These are phyloP conservation scores for Tulasnella sp. DNA, from an alignment of 768 basidiomycete genomes.

Conservation along the genomic window DNA sequence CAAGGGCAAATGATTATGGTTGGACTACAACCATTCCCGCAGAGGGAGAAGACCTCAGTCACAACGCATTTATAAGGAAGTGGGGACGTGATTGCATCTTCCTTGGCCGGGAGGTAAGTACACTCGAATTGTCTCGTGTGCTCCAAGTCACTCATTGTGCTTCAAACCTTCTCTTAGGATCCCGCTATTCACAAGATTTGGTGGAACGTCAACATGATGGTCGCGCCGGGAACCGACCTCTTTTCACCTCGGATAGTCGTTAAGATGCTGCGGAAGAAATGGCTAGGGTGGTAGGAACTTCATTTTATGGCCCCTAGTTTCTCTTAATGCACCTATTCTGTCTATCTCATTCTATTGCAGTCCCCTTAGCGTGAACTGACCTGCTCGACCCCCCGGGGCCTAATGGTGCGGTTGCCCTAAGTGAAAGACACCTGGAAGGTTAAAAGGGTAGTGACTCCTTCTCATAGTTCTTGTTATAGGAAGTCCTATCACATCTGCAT, in stretches of 20 bases:
- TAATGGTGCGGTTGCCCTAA: too few species aligned
- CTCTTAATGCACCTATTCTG: too few species aligned
- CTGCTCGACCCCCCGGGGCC: too few species aligned
- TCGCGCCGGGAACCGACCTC: slow-evolving; percentile 21
- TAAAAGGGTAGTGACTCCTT: too few species aligned
- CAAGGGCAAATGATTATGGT: slow-evolving; percentile 13
- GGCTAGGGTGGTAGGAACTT: slow-evolving; percentile 4
- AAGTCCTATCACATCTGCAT: too few species aligned
- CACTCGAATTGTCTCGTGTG: background rate
- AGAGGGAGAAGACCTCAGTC: background rate
- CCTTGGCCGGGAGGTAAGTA: slow-evolving; percentile 2
- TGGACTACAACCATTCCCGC: background rate
- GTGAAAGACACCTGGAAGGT: too few species aligned
- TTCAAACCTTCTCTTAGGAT: background rate
- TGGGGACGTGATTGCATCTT: background rate
- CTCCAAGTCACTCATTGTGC: background rate
- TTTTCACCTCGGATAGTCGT: slow-evolving; percentile 13
- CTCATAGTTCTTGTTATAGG: too few species aligned
- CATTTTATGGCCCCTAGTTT: too few species aligned
- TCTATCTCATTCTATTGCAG: background rate
- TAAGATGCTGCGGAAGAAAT: slow-evolving; percentile 1
- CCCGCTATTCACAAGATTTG: background rate
- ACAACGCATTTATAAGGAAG: slow-evolving; percentile 1
- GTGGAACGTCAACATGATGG: slow-evolving; percentile 13
- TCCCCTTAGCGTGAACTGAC: too few species aligned